Conservation (phyloP, 106 monocot species). For the Phalaenopsis equestris region DNA sequence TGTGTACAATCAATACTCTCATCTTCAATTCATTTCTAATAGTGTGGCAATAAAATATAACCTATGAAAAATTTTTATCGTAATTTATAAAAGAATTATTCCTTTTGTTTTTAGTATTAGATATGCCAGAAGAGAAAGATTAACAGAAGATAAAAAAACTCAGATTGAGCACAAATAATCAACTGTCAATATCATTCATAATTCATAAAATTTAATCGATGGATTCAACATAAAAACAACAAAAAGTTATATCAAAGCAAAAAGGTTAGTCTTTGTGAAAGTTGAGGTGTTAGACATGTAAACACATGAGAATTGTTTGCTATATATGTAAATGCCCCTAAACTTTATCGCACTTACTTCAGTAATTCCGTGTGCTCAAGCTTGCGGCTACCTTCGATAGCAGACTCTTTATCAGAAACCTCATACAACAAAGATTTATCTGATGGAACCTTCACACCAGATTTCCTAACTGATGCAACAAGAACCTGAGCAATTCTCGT, state of each 20-base stretch:
- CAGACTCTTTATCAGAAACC: conserved; percentile 33
- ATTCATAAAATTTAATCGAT: not conserved
- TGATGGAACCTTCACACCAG: conserved; percentile 12
- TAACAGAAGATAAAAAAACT: not conserved
- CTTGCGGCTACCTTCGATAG: conserved; percentile 42
- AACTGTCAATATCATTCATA: not conserved
- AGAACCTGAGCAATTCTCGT: conserved; percentile 41
- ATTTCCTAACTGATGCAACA: conserved; percentile 31
- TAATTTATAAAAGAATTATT: not conserved
- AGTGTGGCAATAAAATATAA: not conserved
- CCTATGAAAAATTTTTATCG: not conserved
- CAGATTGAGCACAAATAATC: not conserved
- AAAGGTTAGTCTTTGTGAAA: not conserved
- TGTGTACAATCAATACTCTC: not conserved
- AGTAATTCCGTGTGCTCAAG: conserved; percentile 32
- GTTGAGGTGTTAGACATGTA: no score
- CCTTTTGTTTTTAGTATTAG: not conserved
- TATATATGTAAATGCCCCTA: no score
- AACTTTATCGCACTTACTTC: conserved; percentile 11
- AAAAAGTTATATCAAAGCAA: not conserved
- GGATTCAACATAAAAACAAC: not conserved
- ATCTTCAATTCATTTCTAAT: not conserved
- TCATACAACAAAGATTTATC: conserved; percentile 29
- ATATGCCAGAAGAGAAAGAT: not conserved
- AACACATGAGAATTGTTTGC: no score